Percentiles rank a stretch among this genome's conserved stretches.
These are phyloP conservation scores for Arachnopeziza araneosa DNA, from an alignment of 2,329 filamentous ascomycete genomes.

Conservation along the genomic window DNA sequence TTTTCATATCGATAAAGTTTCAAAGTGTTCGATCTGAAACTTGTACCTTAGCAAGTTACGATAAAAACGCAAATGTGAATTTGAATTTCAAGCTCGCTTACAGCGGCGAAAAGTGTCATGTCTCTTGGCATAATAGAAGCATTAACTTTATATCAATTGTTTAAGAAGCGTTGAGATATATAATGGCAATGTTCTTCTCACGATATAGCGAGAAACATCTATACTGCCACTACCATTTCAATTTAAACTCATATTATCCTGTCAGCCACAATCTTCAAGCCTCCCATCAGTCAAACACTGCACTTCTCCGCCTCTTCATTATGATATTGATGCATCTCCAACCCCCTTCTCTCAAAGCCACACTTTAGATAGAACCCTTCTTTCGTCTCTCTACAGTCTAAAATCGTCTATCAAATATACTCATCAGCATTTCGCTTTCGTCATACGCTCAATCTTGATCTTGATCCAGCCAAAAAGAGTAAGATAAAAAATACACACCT, in stretches of 20 bases:
- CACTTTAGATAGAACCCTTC: slow-evolving; percentile 99
- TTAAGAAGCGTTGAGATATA: too few relatives aligned
- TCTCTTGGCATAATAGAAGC: too few relatives aligned
- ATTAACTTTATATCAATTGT: too few relatives aligned
- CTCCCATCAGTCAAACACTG: neutral
- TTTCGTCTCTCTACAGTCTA: slow-evolving; percentile 93
- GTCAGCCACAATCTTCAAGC: neutral
- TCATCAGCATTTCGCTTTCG: neutral
- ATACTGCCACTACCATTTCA: neutral
- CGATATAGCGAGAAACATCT: neutral
- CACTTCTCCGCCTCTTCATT: neutral
- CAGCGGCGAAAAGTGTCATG: too few relatives aligned
- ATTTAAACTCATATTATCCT: neutral
- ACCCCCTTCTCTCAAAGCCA: slow-evolving; percentile 81
- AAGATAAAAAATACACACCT: slow-evolving; percentile 47
- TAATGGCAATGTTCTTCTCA: too few relatives aligned
- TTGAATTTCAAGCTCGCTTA: too few relatives aligned
- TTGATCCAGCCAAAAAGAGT: neutral
- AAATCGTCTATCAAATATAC: slow-evolving; percentile 47
- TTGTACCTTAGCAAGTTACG: too few relatives aligned
- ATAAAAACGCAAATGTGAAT: too few relatives aligned
- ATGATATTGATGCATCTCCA: slow-evolving; percentile 58
- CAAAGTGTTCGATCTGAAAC: too few relatives aligned
- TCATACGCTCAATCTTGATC: neutral
- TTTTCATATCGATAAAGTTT: too few relatives aligned